These are phyloP conservation scores for Globisporangium cederbergense DNA, from an alignment of 352 stramenopile species.

Conservation along the genomic window DNA sequence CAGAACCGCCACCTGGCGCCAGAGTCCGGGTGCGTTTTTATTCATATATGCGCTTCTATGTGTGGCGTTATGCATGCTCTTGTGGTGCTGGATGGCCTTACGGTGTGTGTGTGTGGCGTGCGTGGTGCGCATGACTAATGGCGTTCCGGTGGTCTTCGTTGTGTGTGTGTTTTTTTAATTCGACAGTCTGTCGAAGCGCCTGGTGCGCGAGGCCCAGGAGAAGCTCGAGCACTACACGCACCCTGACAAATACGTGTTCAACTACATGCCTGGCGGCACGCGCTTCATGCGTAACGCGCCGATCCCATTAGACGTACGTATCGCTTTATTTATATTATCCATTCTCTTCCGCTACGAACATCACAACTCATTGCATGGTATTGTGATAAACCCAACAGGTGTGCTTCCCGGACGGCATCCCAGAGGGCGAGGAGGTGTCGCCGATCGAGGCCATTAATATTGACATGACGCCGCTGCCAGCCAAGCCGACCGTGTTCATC, in stretches of 20 bases:
- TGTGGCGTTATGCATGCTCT: neutral
- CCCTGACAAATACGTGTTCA: constrained; percentile 96
- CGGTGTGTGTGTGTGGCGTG: neutral
- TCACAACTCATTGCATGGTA: neutral
- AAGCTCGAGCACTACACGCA: constrained; percentile 94
- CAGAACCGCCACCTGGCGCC: constrained; percentile 51
- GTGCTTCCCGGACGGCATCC: constrained; percentile 87
- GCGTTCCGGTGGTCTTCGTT: constrained; percentile 34
- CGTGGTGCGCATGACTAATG: neutral
- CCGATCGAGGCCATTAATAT: constrained; percentile 86
- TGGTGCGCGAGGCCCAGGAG: constrained; percentile 90
- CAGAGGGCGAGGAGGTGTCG: constrained; percentile 83
- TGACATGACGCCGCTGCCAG: constrained; percentile 79
- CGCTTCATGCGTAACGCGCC: constrained; percentile 99
- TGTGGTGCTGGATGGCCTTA: neutral
- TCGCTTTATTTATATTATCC: neutral
- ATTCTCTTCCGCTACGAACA: neutral
- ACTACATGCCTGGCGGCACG: constrained; percentile 97
- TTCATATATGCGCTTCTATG: neutral
- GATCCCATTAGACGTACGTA: constrained; percentile 89
- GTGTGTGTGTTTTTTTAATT: neutral
- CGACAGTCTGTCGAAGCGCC: constrained; percentile 64
- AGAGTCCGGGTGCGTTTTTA: constrained; percentile 46
- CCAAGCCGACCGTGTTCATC: constrained; percentile 74
- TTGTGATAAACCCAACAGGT: constrained; percentile 27